A percentile compares a stretch with the other conserved stretches of the same genome.
phyloP scores from a whole-genome alignment of 208 protist genomes.

The Leishmania amazonensis region DNA sequence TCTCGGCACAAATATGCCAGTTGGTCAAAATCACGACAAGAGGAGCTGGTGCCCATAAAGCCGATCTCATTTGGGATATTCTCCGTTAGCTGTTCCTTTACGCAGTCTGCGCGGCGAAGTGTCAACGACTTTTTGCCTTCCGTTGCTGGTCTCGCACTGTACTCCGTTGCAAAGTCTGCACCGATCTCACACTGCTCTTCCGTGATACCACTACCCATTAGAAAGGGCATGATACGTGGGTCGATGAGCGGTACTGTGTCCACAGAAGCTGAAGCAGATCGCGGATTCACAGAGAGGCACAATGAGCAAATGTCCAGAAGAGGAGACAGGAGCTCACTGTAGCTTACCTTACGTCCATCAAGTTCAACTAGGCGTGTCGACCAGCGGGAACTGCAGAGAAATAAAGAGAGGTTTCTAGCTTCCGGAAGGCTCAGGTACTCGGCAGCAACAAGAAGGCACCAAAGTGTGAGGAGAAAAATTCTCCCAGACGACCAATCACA shows the following conservation, averaged over 20 bases:
- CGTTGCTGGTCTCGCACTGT: background rate
- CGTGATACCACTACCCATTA: constrained; percentile 14
- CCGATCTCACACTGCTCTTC: background rate
- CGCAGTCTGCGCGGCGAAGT: constrained; percentile 12
- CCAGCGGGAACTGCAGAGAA: constrained; percentile 63
- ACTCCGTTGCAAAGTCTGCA: background rate
- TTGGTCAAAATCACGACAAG: constrained; percentile 77
- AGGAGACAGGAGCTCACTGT: constrained; percentile 45
- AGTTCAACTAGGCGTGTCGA: constrained; percentile 38
- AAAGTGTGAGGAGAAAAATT: constrained; percentile 44
- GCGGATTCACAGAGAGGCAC: constrained; percentile 47
- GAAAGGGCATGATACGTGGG: constrained; percentile 32
- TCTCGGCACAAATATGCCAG: constrained; percentile 65
- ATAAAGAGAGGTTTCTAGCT: constrained; percentile 36
- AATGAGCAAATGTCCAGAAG: constrained; percentile 57
- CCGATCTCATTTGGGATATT: constrained; percentile 64
- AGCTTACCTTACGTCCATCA: constrained; percentile 29
- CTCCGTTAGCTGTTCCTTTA: constrained; percentile 39
- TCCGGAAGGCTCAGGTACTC: constrained; percentile 46
- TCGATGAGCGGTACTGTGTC: constrained; percentile 70
- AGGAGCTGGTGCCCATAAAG: constrained; percentile 55
- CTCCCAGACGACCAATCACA: constrained; percentile 20
- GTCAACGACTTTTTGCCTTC: constrained; percentile 25
- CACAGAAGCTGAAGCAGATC: constrained; percentile 29
- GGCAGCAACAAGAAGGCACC: constrained; percentile 60